phyloP scores from a whole-genome alignment of 352 stramenopile species.

The Blastocystis sp. region DNA sequence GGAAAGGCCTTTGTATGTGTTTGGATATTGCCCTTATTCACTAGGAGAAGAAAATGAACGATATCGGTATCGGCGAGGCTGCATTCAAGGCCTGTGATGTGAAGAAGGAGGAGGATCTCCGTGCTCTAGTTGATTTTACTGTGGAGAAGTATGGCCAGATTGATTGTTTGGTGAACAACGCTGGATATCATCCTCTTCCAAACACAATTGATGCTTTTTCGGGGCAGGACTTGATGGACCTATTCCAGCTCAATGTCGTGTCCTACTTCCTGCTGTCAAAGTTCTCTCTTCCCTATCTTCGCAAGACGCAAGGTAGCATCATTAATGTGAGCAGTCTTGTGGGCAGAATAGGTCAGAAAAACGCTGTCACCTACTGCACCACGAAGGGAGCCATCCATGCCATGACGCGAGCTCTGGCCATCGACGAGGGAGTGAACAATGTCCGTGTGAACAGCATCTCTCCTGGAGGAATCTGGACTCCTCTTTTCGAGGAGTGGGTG shows the following conservation, averaged over 20 bases:
- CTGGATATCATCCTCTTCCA: slow-evolving; percentile 54
- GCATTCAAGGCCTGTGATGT: slow-evolving; percentile 58
- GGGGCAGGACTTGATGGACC: slow-evolving; percentile 50
- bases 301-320: slow-evolving; percentile 58
- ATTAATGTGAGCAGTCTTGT: slow-evolving; percentile 57
- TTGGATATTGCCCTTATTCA: background rate
- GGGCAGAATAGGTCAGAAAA: slow-evolving; percentile 42
- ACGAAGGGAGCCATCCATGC: slow-evolving; percentile 61
- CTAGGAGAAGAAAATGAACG: slow-evolving; percentile 61
- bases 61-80: slow-evolving; percentile 9
- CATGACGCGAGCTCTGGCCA: slow-evolving; percentile 47
- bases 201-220: slow-evolving; percentile 45
- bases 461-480: slow-evolving; percentile 57
- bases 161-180: slow-evolving; percentile 62
- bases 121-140: slow-evolving; percentile 57
- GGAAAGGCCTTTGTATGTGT: slow-evolving; percentile 21
- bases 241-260: slow-evolving; percentile 59
- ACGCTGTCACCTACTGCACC: slow-evolving; percentile 49
- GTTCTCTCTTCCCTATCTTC: slow-evolving; percentile 55
- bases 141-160: slow-evolving; percentile 57
- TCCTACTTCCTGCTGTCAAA: slow-evolving; percentile 58
- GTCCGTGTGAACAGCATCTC: slow-evolving; percentile 62
- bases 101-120: slow-evolving; percentile 50
- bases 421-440: slow-evolving; percentile 44
- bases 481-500: slow-evolving; percentile 55